A percentile compares a stretch with the other conserved stretches of the same genome.
phyloP scores from a whole-genome alignment of 352 stramenopile genomes.

The Pythium periplocum region DNA sequence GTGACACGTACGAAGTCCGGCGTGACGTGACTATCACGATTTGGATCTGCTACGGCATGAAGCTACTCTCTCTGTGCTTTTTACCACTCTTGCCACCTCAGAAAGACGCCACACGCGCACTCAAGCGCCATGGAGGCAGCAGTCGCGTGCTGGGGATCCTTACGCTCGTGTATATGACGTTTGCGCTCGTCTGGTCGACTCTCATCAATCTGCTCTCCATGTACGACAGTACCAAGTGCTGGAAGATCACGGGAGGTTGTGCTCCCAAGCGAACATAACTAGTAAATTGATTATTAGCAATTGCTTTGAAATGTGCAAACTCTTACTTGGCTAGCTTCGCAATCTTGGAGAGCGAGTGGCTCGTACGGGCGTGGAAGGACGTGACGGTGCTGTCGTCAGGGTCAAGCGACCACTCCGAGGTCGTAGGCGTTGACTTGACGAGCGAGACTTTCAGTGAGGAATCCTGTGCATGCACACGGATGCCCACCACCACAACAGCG shows the following conservation, averaged over 20 bases:
- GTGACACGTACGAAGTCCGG: slow-evolving; percentile 10
- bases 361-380: slow-evolving; percentile 5
- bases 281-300: no score
- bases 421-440: slow-evolving; percentile 5
- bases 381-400: slow-evolving; percentile 24
- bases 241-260: slow-evolving; percentile 50
- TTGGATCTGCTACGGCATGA: slow-evolving; percentile 12
- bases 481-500: slow-evolving; percentile 19
- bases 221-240: slow-evolving; percentile 49
- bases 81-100: slow-evolving; percentile 12
- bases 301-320: no score
- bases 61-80: slow-evolving; percentile 9
- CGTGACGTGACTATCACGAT: slow-evolving; percentile 17
- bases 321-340: no score
- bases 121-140: slow-evolving; percentile 8
- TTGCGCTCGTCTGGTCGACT: slow-evolving; percentile 10
- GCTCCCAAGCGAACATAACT: not conserved
- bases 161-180: slow-evolving; percentile 3
- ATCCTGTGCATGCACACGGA: slow-evolving; percentile 32
- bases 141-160: slow-evolving; percentile 5
- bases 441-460: slow-evolving; percentile 15
- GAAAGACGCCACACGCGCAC: slow-evolving; percentile 8
- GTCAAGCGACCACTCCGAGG: slow-evolving; percentile 8
- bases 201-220: slow-evolving; percentile 45
- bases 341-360: no score